These are phyloP conservation scores for Phytopythium cucurbitacearum DNA, from an alignment of 352 stramenopile genomes.

Conservation along the genomic window DNA sequence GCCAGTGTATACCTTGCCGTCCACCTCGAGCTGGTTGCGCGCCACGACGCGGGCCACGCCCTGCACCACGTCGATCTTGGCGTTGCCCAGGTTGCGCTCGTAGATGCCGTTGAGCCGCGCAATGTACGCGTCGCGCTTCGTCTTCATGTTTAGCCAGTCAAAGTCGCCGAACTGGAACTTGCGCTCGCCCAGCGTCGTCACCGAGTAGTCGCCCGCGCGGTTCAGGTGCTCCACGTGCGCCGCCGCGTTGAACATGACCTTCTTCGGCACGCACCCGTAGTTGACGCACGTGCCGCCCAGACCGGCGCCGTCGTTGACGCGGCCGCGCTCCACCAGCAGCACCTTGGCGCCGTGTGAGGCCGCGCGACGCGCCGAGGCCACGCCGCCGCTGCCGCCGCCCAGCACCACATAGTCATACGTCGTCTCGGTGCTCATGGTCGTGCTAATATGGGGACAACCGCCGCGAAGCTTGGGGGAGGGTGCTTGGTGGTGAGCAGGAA, in stretches of 20 bases:
- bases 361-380: constrained; percentile 90
- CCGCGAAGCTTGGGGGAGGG: too few species aligned
- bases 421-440: constrained; percentile 37
- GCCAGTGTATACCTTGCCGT: constrained; percentile 64
- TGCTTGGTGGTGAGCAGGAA: not conserved
- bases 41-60: constrained; percentile 88
- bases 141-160: constrained; percentile 91
- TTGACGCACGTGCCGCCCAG: constrained; percentile 98
- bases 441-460: not conserved
- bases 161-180: constrained; percentile 71
- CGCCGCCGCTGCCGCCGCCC: constrained; percentile 88
- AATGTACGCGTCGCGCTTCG: constrained; percentile 94
- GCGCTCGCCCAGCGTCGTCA: constrained; percentile 25
- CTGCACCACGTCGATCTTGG: constrained; percentile 85
- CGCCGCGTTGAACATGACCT: constrained; percentile 96
- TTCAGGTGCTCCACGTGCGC: constrained; percentile 75
- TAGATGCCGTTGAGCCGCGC: constrained; percentile 96
- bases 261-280: constrained; percentile 98
- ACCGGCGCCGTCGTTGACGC: constrained; percentile 50
- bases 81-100: constrained; percentile 88
- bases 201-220: constrained; percentile 66
- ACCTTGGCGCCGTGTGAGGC: constrained; percentile 94
- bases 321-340: constrained; percentile 89
- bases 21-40: constrained; percentile 80
- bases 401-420: constrained; percentile 91